phyloP scores from a whole-genome alignment of 2,329 filamentous ascomycete genomes.

The Exophiala aquamarina region DNA sequence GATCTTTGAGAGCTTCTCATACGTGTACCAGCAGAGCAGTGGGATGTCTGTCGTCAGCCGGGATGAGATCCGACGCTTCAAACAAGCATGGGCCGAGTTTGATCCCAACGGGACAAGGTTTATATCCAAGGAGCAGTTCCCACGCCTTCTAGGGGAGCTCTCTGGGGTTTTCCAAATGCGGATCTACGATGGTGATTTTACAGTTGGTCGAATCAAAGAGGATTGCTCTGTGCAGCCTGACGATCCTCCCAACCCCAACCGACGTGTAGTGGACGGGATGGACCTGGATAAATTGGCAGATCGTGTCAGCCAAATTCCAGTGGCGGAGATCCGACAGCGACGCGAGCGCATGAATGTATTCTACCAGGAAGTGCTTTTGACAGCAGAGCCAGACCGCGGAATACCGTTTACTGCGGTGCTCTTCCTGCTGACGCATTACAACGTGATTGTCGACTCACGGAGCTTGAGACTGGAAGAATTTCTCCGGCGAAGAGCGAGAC shows the following conservation, averaged over 20 bases:
- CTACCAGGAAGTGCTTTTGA: slow-evolving; percentile 93
- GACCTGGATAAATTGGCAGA: slow-evolving; percentile 74
- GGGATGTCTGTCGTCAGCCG: slow-evolving; percentile 87
- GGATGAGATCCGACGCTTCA: slow-evolving; percentile 94
- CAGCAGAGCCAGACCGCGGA: slow-evolving; percentile 82
- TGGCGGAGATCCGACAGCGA: slow-evolving; percentile 70
- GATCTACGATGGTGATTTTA: slow-evolving; percentile 89
- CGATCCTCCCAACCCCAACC: slow-evolving; percentile 40
- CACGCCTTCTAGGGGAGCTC: slow-evolving; percentile 81
- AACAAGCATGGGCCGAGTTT: slow-evolving; percentile 95
- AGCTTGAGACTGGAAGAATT: slow-evolving; percentile 94
- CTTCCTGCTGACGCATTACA: slow-evolving; percentile 97
- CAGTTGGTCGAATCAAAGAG: slow-evolving; percentile 81
- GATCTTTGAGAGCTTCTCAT: slow-evolving; percentile 99
- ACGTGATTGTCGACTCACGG: slow-evolving; percentile 97
- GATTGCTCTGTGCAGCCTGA: slow-evolving; percentile 67
- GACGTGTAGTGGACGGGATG: slow-evolving; percentile 54
- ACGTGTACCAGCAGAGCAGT: slow-evolving; percentile 95
- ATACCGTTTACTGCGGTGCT: slow-evolving; percentile 90
- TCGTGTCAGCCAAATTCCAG: slow-evolving; percentile 71
- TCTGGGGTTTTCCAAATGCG: slow-evolving; percentile 97
- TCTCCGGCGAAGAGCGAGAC: slow-evolving; percentile 78
- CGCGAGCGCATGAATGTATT: slow-evolving; percentile 87
- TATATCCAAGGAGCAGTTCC: slow-evolving; percentile 87
- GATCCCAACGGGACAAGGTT: slow-evolving; percentile 90